Evolutionary conservation across 768 basidiomycete species (phyloP), one percentile per base, ranked within the genome.

Genomic region (Lepiota venenata): DNA sequence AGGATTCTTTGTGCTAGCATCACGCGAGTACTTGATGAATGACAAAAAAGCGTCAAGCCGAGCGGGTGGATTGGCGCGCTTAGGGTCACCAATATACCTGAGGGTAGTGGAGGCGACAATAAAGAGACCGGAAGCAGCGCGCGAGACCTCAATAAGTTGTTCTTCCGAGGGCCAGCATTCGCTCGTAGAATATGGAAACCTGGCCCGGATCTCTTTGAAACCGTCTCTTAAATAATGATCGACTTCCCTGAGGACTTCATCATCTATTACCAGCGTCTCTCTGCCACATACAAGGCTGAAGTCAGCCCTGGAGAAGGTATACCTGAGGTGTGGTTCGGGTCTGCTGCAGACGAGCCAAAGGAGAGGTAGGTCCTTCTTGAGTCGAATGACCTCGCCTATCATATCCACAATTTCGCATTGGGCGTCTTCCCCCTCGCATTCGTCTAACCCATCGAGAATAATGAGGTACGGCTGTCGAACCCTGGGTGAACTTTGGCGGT

Each of bases 381-480:
- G 6, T n/a, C 49, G 37, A 41, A 50, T 16, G 14, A 32, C 15
- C 29, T 52, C 35, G 12, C n/a, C 12, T 7, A 52, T 25, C 42
- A 52, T 35, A 5, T 45, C 35, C 14, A 52, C 3, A 14, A 52
- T 25, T 12, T 52, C 35, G 22, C 21, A 16, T 18, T 53, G 51
- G 11, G 39, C 16, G 3, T 32, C 32, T 16, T 20, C 47, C n/a
- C 45, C 50, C 7, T 52, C 27, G 20, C 56, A 57, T n/a, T 57
- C 56, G 29, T 57, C 56, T 3, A 57, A 10, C 4, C 46, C 56
- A 44, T 53, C 56, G 4, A 57, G 41, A 2, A 49, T 14, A 18
- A 57, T 39, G 15, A 53, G 38, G 6, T 45, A 18, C 11, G 52
- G 41, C 14, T 38, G n/a, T 4, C 21, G 32, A 8, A 47, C 46